A percentile compares a stretch with the other conserved stretches of the same genome.
These are phyloP conservation scores for Hymenotorrendiella dingleyae DNA, from an alignment of 2,329 filamentous ascomycete genomes.

Conservation along the genomic window DNA sequence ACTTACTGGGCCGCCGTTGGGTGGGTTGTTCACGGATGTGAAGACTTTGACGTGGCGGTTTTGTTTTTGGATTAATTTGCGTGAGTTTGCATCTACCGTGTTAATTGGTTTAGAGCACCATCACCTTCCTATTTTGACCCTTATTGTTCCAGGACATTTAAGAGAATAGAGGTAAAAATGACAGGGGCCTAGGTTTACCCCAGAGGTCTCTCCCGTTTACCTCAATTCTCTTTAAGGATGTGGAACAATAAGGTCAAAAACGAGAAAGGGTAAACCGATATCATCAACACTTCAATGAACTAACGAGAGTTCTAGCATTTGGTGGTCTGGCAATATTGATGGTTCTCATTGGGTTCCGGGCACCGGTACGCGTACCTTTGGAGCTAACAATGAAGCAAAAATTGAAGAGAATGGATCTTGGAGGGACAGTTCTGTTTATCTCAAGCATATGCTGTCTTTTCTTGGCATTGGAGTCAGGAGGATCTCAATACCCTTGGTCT, in stretches of 20 bases:
- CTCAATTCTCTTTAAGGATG: too few species aligned
- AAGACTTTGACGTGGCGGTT: slow-evolving; percentile 12
- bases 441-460: slow-evolving; percentile 35
- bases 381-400: slow-evolving; percentile 36
- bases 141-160: too few species aligned
- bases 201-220: too few species aligned
- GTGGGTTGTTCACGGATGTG: slow-evolving; percentile 28
- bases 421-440: slow-evolving; percentile 39
- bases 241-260: too few species aligned
- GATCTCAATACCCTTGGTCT: slow-evolving; percentile 37
- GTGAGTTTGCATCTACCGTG: slow-evolving; percentile 20
- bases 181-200: too few species aligned
- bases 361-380: slow-evolving; percentile 20
- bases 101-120: too few species aligned
- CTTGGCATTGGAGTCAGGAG: slow-evolving; percentile 41
- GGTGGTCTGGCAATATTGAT: slow-evolving; percentile 26
- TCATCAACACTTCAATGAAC: too few species aligned
- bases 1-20: slow-evolving; percentile 28
- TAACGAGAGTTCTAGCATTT: too few species aligned
- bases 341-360: slow-evolving; percentile 34
- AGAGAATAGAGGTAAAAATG: too few species aligned
- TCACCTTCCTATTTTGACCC: too few species aligned
- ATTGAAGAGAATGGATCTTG: slow-evolving; percentile 39
- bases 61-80: slow-evolving; percentile 15
- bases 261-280: too few species aligned